These are phyloP conservation scores for Metschnikowia drakensbergensis DNA, from an alignment of 805 yeast species.

Conservation along the genomic window DNA sequence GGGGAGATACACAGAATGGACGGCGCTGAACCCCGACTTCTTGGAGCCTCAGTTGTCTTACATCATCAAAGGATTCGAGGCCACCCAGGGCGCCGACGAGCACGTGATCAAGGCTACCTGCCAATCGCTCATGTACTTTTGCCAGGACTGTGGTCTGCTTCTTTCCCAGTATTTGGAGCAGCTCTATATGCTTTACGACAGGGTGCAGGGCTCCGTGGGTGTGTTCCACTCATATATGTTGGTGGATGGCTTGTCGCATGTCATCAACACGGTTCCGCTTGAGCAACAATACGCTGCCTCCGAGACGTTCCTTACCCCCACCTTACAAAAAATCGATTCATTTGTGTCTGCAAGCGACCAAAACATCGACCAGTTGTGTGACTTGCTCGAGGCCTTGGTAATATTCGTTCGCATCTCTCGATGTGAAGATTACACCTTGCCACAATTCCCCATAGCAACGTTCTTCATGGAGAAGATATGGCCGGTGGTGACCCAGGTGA, in stretches of 20 bases:
- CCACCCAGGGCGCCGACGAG: slow-evolving; percentile 16
- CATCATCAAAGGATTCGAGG: slow-evolving; percentile 67
- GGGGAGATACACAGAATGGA: slow-evolving; percentile 97
- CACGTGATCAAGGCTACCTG: slow-evolving; percentile 82
- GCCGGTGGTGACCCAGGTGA: slow-evolving; percentile 51
- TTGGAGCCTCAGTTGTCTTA: slow-evolving; percentile 81
- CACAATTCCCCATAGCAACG: slow-evolving; percentile 49
- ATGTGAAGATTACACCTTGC: slow-evolving; percentile 38
- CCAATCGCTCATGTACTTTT: slow-evolving; percentile 88
- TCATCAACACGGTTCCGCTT: slow-evolving; percentile 58
- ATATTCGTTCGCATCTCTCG: slow-evolving; percentile 56
- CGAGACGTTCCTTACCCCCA: slow-evolving; percentile 63
- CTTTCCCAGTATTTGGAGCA: slow-evolving; percentile 69
- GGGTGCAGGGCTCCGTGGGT: slow-evolving; percentile 51
- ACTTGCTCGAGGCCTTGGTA: slow-evolving; percentile 66
- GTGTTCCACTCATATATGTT: slow-evolving; percentile 69
- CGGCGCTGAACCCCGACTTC: slow-evolving; percentile 76
- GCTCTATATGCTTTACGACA: slow-evolving; percentile 66
- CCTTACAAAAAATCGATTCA: slow-evolving; percentile 45
- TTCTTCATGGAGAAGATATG: slow-evolving; percentile 52
- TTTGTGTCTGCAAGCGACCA: slow-evolving; percentile 22
- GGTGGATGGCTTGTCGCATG: slow-evolving; percentile 86
- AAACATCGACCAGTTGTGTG: slow-evolving; percentile 44
- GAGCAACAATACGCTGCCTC: slow-evolving; percentile 52
- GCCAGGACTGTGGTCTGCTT: slow-evolving; percentile 78